Percentiles rank a stretch among this genome's conserved stretches.
phyloP scores from a whole-genome alignment of 2,329 filamentous ascomycete genomes.

The Fusarium xyrophilum region DNA sequence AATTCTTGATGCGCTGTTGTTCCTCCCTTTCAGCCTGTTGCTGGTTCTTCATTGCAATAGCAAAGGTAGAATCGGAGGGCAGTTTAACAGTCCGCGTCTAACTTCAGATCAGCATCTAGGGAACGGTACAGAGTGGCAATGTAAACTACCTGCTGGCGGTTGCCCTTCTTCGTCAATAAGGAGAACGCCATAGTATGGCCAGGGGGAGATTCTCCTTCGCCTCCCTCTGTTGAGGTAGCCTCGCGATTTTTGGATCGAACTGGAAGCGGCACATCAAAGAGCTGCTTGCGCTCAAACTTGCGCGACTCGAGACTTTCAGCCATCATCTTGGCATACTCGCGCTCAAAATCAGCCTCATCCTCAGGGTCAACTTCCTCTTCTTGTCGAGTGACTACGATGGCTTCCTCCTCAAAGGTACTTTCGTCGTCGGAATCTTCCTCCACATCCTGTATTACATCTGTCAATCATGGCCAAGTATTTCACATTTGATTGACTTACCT shows the following conservation, averaged over 20 bases:
- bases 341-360: slow-evolving; percentile 95
- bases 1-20: slow-evolving; percentile 96
- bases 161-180: slow-evolving; percentile 92
- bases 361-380: slow-evolving; percentile 92
- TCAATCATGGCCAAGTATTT: slow-evolving; percentile 3
- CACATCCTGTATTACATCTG: slow-evolving; percentile 50
- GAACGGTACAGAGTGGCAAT: neutral
- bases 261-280: slow-evolving; percentile 97
- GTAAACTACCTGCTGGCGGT: slow-evolving; percentile 81
- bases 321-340: slow-evolving; percentile 98
- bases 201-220: slow-evolving; percentile 32
- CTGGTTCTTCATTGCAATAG: slow-evolving; percentile 93
- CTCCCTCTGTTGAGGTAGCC: slow-evolving; percentile 42
- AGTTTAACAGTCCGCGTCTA: slow-evolving; percentile 91
- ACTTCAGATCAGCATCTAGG: slow-evolving; percentile 19
- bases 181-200: slow-evolving; percentile 90
- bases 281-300: slow-evolving; percentile 92
- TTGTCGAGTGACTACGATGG: slow-evolving; percentile 88
- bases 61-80: slow-evolving; percentile 90
- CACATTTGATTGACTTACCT: slow-evolving; percentile 49
- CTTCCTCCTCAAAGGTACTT: slow-evolving; percentile 80
- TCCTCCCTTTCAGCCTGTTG: slow-evolving; percentile 95
- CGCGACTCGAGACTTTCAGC: slow-evolving; percentile 93
- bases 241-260: slow-evolving; percentile 78
- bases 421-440: slow-evolving; percentile 59